Base-by-base conservation (phyloP, 306 rosid genomes). In the Vigna angularis region DNA sequence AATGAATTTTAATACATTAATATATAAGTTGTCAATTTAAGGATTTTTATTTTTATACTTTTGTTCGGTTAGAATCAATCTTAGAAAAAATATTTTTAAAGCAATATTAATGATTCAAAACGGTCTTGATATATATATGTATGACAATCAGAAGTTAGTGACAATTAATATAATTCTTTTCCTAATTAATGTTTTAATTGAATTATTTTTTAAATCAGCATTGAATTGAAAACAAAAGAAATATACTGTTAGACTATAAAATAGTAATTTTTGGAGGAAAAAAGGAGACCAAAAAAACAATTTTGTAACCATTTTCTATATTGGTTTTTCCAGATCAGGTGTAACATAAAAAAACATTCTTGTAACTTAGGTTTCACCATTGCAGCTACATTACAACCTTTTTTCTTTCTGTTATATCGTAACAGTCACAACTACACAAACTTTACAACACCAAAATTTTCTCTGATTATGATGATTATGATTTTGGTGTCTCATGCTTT, bases 401-500 rank as follows among this genome's bases (percentile, higher is more conserved):
- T 6, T 36, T 36, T 36, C 1, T 36, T 6, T 36, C 42, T 4
- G 34, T 30, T 4, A 30, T 30, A 36, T 36, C 38, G 8, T 36
- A 36, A 6, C 42, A 36, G 42, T 36, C 40, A 51, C 58, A 64
- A 20, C 53, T 62, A 69, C 64, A 66, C 4, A 4, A 32, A 34
- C 30, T 72, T 68, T 34, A 26, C 50, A 3, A 14, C 44, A 30
- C 63, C 53, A 2, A 14, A n/a, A 17, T 51, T 49, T 10, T 6
- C 45, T 13, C 48, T 9, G 4, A 44, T 10, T 44, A 30, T 3
- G 32, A 30, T 42, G 47, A 50, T 61, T 51, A 64, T 72, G 51
- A 70, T 77, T 61, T 66, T 71, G 15, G 59, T 42, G 64, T 85
- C 57, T 55, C 55, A 70, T 64, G 36, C 57, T 79, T 72, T 57